Evolutionary conservation across 2,329 filamentous ascomycete genomes (phyloP).

Genomic region (Fusarium stilboides): DNA sequence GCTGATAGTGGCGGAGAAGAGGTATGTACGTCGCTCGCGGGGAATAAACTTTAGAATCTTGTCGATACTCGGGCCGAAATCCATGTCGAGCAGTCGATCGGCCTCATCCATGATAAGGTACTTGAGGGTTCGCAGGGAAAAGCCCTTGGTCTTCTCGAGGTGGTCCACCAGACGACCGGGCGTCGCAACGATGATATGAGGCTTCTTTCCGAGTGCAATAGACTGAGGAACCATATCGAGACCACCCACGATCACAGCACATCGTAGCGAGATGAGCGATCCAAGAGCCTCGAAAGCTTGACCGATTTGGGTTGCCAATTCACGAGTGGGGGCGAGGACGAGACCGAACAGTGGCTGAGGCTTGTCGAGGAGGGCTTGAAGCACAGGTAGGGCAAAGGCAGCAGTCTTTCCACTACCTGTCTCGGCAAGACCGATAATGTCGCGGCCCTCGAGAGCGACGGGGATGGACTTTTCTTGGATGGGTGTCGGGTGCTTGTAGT

Average conservation of each 20-base stretch:
- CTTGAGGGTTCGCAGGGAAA: slow-evolving; percentile 84
- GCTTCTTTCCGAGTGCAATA: slow-evolving; percentile 94
- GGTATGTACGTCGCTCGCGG: slow-evolving; percentile 82
- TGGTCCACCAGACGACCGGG: slow-evolving; percentile 92
- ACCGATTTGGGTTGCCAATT: slow-evolving; percentile 92
- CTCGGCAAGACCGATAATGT: slow-evolving; percentile 94
- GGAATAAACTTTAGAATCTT: slow-evolving; percentile 94
- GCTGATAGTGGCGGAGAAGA: slow-evolving; percentile 96
- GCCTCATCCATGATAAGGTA: slow-evolving; percentile 97
- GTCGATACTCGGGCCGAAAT: slow-evolving; percentile 93
- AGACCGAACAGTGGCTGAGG: slow-evolving; percentile 90
- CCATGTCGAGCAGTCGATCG: slow-evolving; percentile 90
- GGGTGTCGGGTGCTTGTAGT: slow-evolving; percentile 88
- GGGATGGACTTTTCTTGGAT: slow-evolving; percentile 93
- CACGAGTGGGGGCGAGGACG: slow-evolving; percentile 91
- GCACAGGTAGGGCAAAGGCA: slow-evolving; percentile 92
- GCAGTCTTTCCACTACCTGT: slow-evolving; percentile 97
- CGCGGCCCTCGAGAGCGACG: slow-evolving; percentile 81
- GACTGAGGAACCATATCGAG: slow-evolving; percentile 95
- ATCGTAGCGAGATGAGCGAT: slow-evolving; percentile 88
- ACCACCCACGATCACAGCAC: slow-evolving; percentile 89
- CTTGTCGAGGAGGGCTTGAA: slow-evolving; percentile 91
- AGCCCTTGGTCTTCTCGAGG: slow-evolving; percentile 96
- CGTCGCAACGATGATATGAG: slow-evolving; percentile 93
- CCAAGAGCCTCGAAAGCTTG: slow-evolving; percentile 91